A percentile compares a stretch with the other conserved stretches of the same genome.
phyloP scores from a whole-genome alignment of 169 alveolate genomes.

The Blepharisma undulans region DNA sequence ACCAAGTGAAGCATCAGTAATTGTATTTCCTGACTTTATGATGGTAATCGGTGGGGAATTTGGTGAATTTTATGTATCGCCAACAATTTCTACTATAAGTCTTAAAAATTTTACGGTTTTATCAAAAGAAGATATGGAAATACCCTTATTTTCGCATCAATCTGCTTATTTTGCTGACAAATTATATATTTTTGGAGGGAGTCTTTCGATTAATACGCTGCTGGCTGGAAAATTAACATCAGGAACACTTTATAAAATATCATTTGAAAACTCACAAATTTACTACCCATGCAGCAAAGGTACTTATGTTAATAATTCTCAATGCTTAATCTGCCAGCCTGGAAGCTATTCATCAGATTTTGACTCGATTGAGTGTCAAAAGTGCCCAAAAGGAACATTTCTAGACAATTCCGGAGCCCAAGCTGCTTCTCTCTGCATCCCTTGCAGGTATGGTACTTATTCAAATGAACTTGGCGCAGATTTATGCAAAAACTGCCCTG shows the following conservation, averaged over 20 bases:
- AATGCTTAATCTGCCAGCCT: constrained; percentile 10
- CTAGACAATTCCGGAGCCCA: background rate
- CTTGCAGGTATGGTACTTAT: background rate
- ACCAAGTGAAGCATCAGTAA: background rate
- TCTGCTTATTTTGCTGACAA: background rate
- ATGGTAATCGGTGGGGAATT: background rate
- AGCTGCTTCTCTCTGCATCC: background rate
- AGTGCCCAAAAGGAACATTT: background rate
- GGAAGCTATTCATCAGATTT: constrained; percentile 12
- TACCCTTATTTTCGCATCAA: background rate
- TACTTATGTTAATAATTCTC: background rate
- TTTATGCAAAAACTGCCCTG: constrained; percentile 6
- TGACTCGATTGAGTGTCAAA: background rate
- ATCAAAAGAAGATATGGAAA: background rate
- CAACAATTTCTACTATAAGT: background rate
- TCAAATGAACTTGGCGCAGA: background rate
- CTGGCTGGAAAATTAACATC: background rate
- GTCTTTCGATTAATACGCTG: background rate
- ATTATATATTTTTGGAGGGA: background rate
- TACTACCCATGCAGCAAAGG: constrained; percentile 11
- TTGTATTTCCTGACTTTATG: background rate
- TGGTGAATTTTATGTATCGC: background rate
- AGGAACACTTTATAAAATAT: background rate
- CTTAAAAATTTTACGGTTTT: background rate
- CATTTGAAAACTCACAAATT: background rate